phyloP scores from a whole-genome alignment of 2,329 filamentous ascomycete species.

The Stylonectria norvegica region DNA sequence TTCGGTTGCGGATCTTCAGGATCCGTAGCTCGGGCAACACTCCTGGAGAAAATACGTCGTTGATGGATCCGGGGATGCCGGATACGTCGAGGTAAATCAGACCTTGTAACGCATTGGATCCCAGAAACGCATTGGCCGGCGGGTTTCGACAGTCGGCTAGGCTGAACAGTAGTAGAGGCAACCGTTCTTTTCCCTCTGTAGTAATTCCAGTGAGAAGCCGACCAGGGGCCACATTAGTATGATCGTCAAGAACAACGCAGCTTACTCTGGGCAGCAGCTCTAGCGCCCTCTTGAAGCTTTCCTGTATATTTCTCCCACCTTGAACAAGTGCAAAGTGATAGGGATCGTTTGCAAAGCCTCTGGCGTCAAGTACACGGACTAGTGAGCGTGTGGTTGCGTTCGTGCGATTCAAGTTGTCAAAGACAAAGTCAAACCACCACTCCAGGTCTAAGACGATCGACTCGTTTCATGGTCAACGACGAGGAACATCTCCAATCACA shows the following conservation, averaged over 20 bases:
- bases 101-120: constrained; percentile 32
- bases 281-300: constrained; percentile 39
- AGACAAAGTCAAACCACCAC: constrained; percentile 49
- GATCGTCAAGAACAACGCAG: constrained; percentile 48
- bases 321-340: constrained; percentile 42
- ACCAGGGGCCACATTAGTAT: constrained; percentile 42
- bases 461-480: constrained; percentile 8
- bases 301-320: constrained; percentile 32
- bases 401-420: constrained; percentile 33
- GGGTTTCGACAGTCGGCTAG: constrained; percentile 39
- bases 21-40: constrained; percentile 47
- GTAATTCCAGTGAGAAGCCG: constrained; percentile 28
- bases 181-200: constrained; percentile 2
- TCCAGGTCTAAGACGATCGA: constrained; percentile 39
- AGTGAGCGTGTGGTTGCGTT: constrained; percentile 40
- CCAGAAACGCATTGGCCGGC: constrained; percentile 41
- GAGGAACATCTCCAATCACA: neutral
- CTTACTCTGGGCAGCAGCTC: constrained; percentile 42
- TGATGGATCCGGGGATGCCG: constrained; percentile 43
- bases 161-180: constrained; percentile 39
- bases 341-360: constrained; percentile 38
- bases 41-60: no score
- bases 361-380: constrained; percentile 47
- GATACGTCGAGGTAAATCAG: constrained; percentile 55
- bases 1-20: constrained; percentile 47